Evolutionary conservation across 1,284 basidiomycete genomes (phyloP).

Genomic region (Lentinula novae-zelandiae): DNA sequence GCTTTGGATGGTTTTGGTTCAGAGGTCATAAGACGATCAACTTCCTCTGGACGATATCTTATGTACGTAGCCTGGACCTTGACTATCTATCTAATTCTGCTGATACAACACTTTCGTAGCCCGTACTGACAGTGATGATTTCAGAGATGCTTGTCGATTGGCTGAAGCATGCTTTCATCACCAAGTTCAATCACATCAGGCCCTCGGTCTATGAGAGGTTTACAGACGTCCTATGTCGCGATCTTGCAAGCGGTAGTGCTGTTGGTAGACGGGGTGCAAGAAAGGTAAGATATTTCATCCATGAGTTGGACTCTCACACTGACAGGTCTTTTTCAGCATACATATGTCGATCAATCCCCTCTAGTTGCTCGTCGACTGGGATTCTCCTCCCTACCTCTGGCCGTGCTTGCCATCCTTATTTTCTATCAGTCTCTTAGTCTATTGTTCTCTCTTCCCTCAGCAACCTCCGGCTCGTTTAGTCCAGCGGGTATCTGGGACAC

Average conservation of each 20-base stretch:
- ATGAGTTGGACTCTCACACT: slow-evolving; percentile 2
- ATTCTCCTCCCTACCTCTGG: slow-evolving; percentile 90
- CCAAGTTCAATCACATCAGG: slow-evolving; percentile 95
- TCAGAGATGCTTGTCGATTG: slow-evolving; percentile 98
- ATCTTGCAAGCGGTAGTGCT: slow-evolving; percentile 82
- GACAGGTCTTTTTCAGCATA: slow-evolving; percentile 46
- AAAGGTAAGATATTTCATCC: slow-evolving; percentile 47
- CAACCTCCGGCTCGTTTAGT: slow-evolving; percentile 33
- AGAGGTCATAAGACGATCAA: slow-evolving; percentile 43
- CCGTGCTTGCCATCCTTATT: slow-evolving; percentile 88
- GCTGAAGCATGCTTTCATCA: slow-evolving; percentile 99
- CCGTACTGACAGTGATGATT: slow-evolving; percentile 47
- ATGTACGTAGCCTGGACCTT: slow-evolving; percentile 47
- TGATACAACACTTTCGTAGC: background rate
- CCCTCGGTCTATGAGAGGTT: slow-evolving; percentile 95
- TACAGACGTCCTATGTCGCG: slow-evolving; percentile 93
- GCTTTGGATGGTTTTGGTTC: slow-evolving; percentile 77
- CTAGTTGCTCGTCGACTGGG: slow-evolving; percentile 91
- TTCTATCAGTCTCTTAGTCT: slow-evolving; percentile 77
- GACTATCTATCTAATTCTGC: background rate
- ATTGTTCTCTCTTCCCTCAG: slow-evolving; percentile 41
- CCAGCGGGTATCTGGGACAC: background rate
- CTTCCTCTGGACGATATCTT: slow-evolving; percentile 86
- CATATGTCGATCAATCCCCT: slow-evolving; percentile 95
- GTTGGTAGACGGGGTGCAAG: slow-evolving; percentile 62